These are phyloP conservation scores for Theobroma grandiflorum DNA, from an alignment of 441 rosid species.

Conservation along the genomic window DNA sequence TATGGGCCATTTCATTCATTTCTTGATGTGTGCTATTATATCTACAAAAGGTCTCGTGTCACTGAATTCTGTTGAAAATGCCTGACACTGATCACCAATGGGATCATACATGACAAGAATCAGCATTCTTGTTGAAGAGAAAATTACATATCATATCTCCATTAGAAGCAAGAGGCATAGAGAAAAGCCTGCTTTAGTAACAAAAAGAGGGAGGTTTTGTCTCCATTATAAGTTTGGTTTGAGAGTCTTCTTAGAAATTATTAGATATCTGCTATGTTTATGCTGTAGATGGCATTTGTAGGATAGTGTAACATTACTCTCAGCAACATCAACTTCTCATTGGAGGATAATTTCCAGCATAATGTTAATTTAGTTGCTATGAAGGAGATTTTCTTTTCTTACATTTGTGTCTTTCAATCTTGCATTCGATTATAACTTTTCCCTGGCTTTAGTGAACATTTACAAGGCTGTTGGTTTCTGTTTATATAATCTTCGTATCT, in stretches of 20 bases:
- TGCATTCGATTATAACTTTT: background rate
- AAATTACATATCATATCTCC: background rate
- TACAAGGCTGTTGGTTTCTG: background rate
- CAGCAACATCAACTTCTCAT: background rate
- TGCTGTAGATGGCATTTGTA: background rate
- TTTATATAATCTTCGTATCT: background rate
- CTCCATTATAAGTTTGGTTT: background rate
- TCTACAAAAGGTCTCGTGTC: background rate
- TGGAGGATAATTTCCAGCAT: slow-evolving; percentile 3
- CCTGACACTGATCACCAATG: background rate
- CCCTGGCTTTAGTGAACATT: background rate
- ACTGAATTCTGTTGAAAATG: background rate
- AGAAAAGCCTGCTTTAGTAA: background rate
- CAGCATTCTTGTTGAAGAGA: background rate
- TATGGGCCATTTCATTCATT: background rate
- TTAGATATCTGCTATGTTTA: slow-evolving; percentile 3
- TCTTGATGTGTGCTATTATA: background rate
- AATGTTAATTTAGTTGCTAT: slow-evolving; percentile 5
- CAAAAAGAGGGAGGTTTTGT: background rate
- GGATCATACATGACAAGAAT: background rate
- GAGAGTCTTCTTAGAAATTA: background rate
- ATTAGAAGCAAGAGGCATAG: background rate
- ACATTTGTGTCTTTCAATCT: background rate
- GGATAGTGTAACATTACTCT: background rate
- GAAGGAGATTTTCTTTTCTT: background rate